Conservation (phyloP, 2,329 filamentous ascomycete genomes). For the Penicillium oxalicum region DNA sequence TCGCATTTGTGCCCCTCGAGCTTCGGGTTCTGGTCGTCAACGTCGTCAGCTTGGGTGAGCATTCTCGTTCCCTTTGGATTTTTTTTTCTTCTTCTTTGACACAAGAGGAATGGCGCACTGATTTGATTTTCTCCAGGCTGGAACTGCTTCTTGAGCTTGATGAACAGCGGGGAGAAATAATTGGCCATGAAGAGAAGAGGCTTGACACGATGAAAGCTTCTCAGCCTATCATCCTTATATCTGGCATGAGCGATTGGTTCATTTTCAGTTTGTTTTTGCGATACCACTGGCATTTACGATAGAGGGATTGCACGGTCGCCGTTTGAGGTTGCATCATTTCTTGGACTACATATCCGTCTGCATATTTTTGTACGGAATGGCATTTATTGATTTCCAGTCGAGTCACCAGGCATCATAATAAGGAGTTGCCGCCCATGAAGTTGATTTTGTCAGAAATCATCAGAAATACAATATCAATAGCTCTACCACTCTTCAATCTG, state of each 20-base stretch:
- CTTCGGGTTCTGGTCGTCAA: conserved; percentile 84
- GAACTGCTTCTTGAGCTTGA: conserved; percentile 55
- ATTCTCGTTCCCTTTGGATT: neutral
- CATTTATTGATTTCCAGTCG: too few relatives aligned
- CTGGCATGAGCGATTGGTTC: conserved; percentile 4
- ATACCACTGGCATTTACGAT: conserved; percentile 10
- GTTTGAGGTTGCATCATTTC: neutral
- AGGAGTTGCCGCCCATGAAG: neutral
- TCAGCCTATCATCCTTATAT: conserved; percentile 18
- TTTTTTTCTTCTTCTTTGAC: too few relatives aligned
- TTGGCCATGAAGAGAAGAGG: neutral
- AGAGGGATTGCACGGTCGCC: conserved; percentile 3
- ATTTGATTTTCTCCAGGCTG: conserved; percentile 38
- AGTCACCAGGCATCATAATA: neutral
- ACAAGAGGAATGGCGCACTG: conserved; percentile 8
- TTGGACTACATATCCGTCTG: neutral
- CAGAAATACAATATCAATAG: too few relatives aligned
- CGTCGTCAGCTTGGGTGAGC: conserved; percentile 62
- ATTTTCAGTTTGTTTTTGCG: neutral
- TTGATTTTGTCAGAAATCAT: too few relatives aligned
- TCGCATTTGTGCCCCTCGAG: conserved; percentile 76
- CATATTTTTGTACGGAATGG: neutral
- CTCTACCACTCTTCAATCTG: neutral
- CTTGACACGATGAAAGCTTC: conserved; percentile 27
- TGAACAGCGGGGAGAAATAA: conserved; percentile 45